These are phyloP conservation scores for Tetrapyrgos nigripes DNA, from an alignment of 1,284 basidiomycete genomes.

Conservation along the genomic window DNA sequence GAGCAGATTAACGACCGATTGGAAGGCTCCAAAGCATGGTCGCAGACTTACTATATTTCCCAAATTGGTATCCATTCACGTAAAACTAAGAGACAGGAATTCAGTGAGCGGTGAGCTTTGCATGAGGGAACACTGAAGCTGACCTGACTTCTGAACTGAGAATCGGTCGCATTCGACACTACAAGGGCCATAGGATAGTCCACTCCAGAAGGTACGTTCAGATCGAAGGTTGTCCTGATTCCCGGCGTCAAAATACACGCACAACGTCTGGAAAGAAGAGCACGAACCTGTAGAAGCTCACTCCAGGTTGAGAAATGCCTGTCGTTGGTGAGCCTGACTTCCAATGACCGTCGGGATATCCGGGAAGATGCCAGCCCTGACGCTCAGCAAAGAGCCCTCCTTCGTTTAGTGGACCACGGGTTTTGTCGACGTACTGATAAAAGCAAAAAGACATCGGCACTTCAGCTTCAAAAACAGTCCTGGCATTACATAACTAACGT, in stretches of 20 bases:
- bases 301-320: constrained; percentile 47
- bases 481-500: constrained; percentile 30
- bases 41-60: constrained; percentile 44
- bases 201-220: constrained; percentile 49
- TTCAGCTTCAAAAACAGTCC: neutral
- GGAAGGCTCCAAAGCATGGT: neutral
- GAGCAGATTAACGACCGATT: neutral
- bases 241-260: neutral
- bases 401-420: constrained; percentile 55
- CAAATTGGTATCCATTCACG: constrained; percentile 51
- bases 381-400: constrained; percentile 55
- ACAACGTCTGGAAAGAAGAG: neutral
- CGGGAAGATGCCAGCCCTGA: constrained; percentile 60
- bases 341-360: constrained; percentile 54
- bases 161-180: constrained; percentile 41
- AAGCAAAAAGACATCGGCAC: constrained; percentile 4
- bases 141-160: constrained; percentile 48
- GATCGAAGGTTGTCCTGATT: constrained; percentile 47
- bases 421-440: constrained; percentile 43
- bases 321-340: constrained; percentile 41
- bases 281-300: constrained; percentile 49
- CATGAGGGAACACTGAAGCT: neutral
- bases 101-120: neutral
- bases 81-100: constrained; percentile 36
- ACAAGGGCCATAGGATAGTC: constrained; percentile 55